A percentile compares a stretch with the other conserved stretches of the same genome.
Evolutionary conservation across 768 basidiomycete species (phyloP).

Genomic region (Pleurotus djamor): DNA sequence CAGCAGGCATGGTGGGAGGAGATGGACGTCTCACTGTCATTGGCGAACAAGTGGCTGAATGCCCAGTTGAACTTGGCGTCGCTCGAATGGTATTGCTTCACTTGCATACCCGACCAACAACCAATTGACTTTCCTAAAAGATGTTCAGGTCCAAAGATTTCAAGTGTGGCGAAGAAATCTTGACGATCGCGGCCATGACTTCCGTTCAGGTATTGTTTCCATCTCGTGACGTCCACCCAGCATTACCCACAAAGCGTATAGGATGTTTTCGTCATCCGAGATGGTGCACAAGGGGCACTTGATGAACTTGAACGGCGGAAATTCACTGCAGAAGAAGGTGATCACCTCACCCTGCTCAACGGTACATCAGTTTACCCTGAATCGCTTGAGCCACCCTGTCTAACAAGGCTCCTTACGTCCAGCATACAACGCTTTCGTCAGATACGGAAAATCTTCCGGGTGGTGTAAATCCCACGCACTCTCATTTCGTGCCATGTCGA

Average conservation of each 20-base stretch:
- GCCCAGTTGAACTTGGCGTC: slow-evolving; percentile 89
- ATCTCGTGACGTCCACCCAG: not conserved
- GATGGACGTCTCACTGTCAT: slow-evolving; percentile 74
- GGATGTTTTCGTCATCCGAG: slow-evolving; percentile 90
- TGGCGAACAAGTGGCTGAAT: slow-evolving; percentile 89
- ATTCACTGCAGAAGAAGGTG: slow-evolving; percentile 98
- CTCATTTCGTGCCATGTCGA: slow-evolving; percentile 91
- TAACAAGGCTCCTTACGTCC: not conserved
- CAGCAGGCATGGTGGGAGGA: slow-evolving; percentile 81
- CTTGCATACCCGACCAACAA: not conserved
- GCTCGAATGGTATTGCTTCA: slow-evolving; percentile 78
- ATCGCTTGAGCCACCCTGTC: not conserved
- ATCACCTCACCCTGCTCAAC: slow-evolving; percentile 92
- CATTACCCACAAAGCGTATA: slow-evolving; percentile 23
- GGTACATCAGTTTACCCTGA: slow-evolving; percentile 40
- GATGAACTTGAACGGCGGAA: slow-evolving; percentile 93
- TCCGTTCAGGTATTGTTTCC: slow-evolving; percentile 67
- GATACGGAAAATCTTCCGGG: slow-evolving; percentile 77
- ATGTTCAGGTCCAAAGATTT: slow-evolving; percentile 83
- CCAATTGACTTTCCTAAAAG: slow-evolving; percentile 33
- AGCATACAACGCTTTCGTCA: slow-evolving; percentile 94
- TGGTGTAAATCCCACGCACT: slow-evolving; percentile 95
- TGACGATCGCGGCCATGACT: slow-evolving; percentile 96
- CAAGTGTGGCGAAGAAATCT: slow-evolving; percentile 90
- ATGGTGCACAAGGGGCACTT: slow-evolving; percentile 80